These are phyloP conservation scores for Papilionanthe hybrid DNA, from an alignment of 116 monocot species.

Conservation along the genomic window DNA sequence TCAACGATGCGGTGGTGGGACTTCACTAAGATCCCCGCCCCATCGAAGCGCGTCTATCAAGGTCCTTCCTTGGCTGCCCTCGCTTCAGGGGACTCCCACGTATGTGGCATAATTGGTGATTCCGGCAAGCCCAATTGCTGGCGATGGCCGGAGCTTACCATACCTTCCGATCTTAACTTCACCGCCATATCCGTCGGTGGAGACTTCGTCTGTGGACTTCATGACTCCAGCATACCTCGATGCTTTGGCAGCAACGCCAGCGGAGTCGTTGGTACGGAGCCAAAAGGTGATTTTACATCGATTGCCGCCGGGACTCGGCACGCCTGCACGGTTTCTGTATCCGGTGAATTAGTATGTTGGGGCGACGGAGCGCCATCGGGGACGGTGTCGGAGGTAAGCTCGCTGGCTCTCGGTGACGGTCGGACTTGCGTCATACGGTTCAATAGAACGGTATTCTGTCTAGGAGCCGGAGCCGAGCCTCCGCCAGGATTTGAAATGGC, in stretches of 20 bases:
- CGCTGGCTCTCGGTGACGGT: constrained; percentile 52
- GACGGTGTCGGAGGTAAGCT: background rate
- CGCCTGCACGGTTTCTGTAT: constrained; percentile 43
- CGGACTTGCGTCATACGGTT: constrained; percentile 38
- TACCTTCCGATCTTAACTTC: constrained; percentile 17
- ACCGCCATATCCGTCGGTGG: constrained; percentile 58
- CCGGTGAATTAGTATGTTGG: constrained; percentile 48
- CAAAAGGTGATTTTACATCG: constrained; percentile 14
- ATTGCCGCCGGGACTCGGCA: constrained; percentile 48
- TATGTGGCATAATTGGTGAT: constrained; percentile 48
- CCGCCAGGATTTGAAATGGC: constrained; percentile 19
- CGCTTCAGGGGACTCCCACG: constrained; percentile 48
- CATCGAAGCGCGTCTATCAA: constrained; percentile 50
- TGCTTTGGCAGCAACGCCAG: constrained; percentile 49
- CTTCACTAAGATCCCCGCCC: constrained; percentile 9
- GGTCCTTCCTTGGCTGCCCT: constrained; percentile 37
- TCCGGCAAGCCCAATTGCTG: constrained; percentile 40
- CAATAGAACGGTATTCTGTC: constrained; percentile 40
- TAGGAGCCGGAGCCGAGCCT: constrained; percentile 25
- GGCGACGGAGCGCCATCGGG: constrained; percentile 42
- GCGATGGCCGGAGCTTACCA: constrained; percentile 51
- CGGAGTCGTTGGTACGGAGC: constrained; percentile 35
- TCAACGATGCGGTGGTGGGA: constrained; percentile 69
- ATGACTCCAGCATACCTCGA: constrained; percentile 5
- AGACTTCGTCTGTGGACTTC: constrained; percentile 56